phyloP scores from a whole-genome alignment of 116 monocot species.

The Posidonia oceanica region DNA sequence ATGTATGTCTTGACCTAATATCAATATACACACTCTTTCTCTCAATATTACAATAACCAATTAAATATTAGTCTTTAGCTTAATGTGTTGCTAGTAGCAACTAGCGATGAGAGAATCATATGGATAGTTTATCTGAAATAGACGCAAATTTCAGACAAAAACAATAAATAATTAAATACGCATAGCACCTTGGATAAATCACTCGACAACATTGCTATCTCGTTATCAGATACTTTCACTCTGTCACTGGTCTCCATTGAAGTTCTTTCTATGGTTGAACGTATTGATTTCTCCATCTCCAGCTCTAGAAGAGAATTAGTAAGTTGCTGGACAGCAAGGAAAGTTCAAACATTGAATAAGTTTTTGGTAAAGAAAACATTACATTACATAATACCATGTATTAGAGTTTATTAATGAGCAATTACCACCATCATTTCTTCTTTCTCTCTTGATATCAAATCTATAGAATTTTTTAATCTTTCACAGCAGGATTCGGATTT shows the following conservation, averaged over 20 bases:
- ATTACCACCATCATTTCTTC: conserved; percentile 78
- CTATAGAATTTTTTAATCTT: conserved; percentile 34
- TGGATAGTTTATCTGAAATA: not conserved
- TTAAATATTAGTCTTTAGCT: no score
- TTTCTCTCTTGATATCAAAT: conserved; percentile 51
- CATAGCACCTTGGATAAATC: conserved; percentile 42
- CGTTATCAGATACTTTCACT: conserved; percentile 24
- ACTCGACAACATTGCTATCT: conserved; percentile 33
- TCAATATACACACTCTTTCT: no score
- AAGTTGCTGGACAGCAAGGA: conserved; percentile 53
- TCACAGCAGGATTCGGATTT: conserved; percentile 32
- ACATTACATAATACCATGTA: no score
- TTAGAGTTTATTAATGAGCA: not conserved
- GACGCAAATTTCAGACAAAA: not conserved
- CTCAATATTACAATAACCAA: no score
- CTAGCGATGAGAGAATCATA: not conserved
- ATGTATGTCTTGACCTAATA: no score
- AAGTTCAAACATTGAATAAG: not conserved
- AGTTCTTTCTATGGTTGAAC: conserved; percentile 40
- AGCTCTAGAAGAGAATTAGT: conserved; percentile 71
- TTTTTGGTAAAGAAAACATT: not conserved
- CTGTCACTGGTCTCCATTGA: conserved; percentile 28
- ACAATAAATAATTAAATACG: not conserved
- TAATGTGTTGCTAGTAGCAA: not conserved
- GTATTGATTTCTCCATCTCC: conserved; percentile 63